phyloP scores from a whole-genome alignment of 1,139 yeast species.

The Ashbya aceris region DNA sequence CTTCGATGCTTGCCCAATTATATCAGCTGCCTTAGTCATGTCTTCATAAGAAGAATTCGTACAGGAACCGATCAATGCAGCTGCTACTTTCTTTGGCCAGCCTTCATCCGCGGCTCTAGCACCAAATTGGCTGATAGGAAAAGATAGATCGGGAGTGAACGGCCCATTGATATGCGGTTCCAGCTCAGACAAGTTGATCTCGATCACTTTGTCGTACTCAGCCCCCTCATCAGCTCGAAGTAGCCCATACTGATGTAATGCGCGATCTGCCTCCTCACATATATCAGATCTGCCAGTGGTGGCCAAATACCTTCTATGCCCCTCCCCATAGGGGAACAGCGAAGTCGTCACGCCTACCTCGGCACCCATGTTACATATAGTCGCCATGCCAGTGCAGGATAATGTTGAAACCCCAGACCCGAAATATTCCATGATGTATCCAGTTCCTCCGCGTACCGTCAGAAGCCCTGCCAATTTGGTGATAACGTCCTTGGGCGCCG shows the following conservation, averaged over 20 bases:
- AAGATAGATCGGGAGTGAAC: conserved; percentile 98
- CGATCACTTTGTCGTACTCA: conserved; percentile 93
- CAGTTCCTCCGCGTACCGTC: conserved; percentile 99
- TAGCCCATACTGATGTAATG: conserved; percentile 64
- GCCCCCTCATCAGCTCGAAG: conserved; percentile 88
- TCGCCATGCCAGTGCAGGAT: conserved; percentile 99
- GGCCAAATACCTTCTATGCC: conserved; percentile 80
- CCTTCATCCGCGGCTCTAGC: conserved; percentile 78
- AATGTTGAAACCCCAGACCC: conserved; percentile 95
- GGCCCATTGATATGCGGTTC: conserved; percentile 99
- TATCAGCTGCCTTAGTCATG: conserved; percentile 95
- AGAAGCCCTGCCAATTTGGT: conserved; percentile 92
- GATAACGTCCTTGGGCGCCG: conserved; percentile 97
- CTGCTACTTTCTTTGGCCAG: conserved; percentile 94
- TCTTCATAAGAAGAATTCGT: conserved; percentile 99
- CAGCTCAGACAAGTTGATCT: conserved; percentile 86
- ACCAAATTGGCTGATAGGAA: conserved; percentile 89
- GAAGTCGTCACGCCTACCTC: conserved; percentile 99
- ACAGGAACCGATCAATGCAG: conserved; percentile 97
- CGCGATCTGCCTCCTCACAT: conserved; percentile 70
- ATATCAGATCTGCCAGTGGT: conserved; percentile 83
- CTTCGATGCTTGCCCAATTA: conserved; percentile 79
- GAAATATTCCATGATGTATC: conserved; percentile 93
- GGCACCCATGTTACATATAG: conserved; percentile 99
- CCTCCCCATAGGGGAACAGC: conserved; percentile 90